Conservation (phyloP, 768 basidiomycete genomes). For the Pulveroboletus sp. region DNA sequence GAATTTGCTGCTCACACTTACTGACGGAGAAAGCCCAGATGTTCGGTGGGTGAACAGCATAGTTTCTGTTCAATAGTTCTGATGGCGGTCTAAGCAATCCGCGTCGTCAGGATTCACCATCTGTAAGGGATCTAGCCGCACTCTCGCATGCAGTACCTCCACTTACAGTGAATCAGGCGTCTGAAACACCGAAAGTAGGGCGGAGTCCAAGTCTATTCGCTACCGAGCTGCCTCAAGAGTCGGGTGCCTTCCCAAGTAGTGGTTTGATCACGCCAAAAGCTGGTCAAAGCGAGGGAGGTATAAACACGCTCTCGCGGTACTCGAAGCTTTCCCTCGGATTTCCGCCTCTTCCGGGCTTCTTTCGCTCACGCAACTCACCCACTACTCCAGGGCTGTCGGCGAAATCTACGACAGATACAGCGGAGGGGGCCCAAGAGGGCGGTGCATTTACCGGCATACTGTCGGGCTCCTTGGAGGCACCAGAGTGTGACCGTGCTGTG, state of each 20-base stretch:
- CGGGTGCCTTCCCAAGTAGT: slow-evolving; percentile 44
- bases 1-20: slow-evolving; percentile 83
- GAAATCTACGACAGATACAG: slow-evolving; percentile 19
- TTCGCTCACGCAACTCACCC: slow-evolving; percentile 58
- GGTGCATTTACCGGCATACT: slow-evolving; percentile 5
- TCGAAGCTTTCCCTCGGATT: slow-evolving; percentile 48
- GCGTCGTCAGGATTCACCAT: slow-evolving; percentile 19
- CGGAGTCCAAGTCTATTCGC: slow-evolving; percentile 9
- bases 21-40: slow-evolving; percentile 55
- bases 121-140: slow-evolving; percentile 21
- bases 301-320: slow-evolving; percentile 29
- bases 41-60: slow-evolving; percentile 38
- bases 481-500: slow-evolving; percentile 1
- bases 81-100: slow-evolving; percentile 14
- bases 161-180: slow-evolving; percentile 4
- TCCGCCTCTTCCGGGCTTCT: slow-evolving; percentile 58
- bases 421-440: slow-evolving; percentile 20
- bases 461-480: slow-evolving; percentile 7
- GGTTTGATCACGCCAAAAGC: slow-evolving; percentile 55
- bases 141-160: slow-evolving; percentile 20
- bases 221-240: slow-evolving; percentile 29
- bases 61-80: slow-evolving; percentile 5
- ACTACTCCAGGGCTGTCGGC: slow-evolving; percentile 25
- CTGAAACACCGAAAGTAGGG: slow-evolving; percentile 27
- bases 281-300: slow-evolving; percentile 31